Base-by-base conservation (phyloP, 208 protist genomes). In the Crithidia mellificae region DNA sequence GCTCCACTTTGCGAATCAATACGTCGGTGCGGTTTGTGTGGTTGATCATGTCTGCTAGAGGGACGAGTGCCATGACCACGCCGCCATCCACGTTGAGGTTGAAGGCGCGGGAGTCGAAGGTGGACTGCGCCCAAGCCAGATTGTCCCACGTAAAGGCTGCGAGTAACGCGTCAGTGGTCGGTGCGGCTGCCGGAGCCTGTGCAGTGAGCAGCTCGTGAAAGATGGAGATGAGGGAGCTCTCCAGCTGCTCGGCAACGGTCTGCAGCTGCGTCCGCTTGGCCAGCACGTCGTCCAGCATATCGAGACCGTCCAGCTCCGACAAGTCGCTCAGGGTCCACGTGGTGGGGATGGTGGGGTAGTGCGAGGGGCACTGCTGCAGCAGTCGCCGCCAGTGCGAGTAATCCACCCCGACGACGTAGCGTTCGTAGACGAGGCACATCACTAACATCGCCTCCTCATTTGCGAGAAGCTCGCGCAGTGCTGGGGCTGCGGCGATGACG, bases 101-200 rank as follows among this genome's bases (percentile, higher is more conserved):
- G 78, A 97, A 97, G 43, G 89, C 90, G 56, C 93, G 84, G 20
- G 88, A 95, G 67, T 97, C 90, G 76, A 97, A 95, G 27, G 83
- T 91, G 27, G 87, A 88, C 39, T 88, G 80, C 2, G 89, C 93
- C 86, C 88, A 97, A 57, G 80, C 79, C 4, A 97, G 50, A 24
- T 72, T 39, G 36, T 88, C 87, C 53, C 73, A 54, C 2, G 62
- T 64, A 63, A 96, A 95, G 32, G 68, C 74, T 14, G 30, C 57
- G 47, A 52, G 51, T n/a, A 82, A 41, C 19, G 63, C 64, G 1
- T 36, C 63, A 34, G 79, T n/a, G 1, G 72, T 46, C 47, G 59
- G 54, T 29, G 41, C 56, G 4, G 22, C 25, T 32, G 11, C n/a
- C 19, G 22, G 30, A 6, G 14, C 25, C 9, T 27, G 57, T 14